A percentile compares a stretch with the other conserved stretches of the same genome.
These are phyloP conservation scores for Penicillium atrosanguineum DNA, from an alignment of 495 filamentous ascomycete species.

Conservation along the genomic window DNA sequence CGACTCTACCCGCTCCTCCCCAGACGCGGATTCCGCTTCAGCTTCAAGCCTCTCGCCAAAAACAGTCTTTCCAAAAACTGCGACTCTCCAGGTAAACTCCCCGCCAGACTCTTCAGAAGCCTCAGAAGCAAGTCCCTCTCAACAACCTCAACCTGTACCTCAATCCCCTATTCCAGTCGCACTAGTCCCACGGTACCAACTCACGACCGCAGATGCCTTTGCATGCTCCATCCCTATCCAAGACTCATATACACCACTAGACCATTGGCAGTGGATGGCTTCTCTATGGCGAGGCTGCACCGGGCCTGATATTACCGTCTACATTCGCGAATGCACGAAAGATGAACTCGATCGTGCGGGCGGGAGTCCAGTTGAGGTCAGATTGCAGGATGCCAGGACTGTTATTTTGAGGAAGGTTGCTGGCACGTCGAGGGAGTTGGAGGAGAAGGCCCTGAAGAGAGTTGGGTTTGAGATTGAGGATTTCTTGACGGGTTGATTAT, in stretches of 20 bases:
- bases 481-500: conserved; percentile 54
- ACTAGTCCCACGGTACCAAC: conserved; percentile 70
- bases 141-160: conserved; percentile 13
- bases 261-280: conserved; percentile 99
- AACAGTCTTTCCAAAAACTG: conserved; percentile 36
- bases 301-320: conserved; percentile 84
- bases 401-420: conserved; percentile 56
- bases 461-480: conserved; percentile 83
- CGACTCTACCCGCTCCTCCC: conserved; percentile 1
- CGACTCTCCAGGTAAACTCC: conserved; percentile 28
- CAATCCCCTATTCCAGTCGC: conserved; percentile 56
- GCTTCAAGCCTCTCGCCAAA: conserved; percentile 30
- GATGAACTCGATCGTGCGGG: conserved; percentile 46
- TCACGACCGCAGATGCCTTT: conserved; percentile 73
- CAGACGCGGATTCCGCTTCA: conserved; percentile 22
- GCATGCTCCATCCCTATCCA: conserved; percentile 68
- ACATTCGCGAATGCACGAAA: conserved; percentile 39
- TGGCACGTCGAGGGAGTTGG: conserved; percentile 42
- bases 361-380: conserved; percentile 50
- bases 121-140: conserved; percentile 21
- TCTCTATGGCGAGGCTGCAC: conserved; percentile 88
- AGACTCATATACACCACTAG: conserved; percentile 74
- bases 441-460: conserved; percentile 65
- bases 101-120: conserved; percentile 27
- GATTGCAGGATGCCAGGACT: conserved; percentile 49